Base-by-base conservation (phyloP, 495 filamentous ascomycete species). In the Chaetomium cochliodes region DNA sequence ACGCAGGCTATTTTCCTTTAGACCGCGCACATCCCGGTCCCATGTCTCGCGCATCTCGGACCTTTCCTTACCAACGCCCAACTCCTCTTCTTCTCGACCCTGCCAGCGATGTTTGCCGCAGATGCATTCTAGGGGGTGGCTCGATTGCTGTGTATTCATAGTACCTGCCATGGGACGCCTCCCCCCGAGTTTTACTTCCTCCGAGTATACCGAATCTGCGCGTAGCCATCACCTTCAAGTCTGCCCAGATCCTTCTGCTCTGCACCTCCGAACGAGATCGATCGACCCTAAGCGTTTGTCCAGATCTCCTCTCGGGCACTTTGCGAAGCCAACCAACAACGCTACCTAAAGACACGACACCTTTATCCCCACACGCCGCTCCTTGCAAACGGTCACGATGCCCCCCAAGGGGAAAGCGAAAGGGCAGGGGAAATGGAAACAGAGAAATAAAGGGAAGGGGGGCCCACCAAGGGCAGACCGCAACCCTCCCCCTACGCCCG, bases 111-210 rank as follows among this genome's bases (percentile, higher is more conserved):
- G 80, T 77, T 76, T 65, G 65, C 72, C 64, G 74, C 74, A 75
- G 73, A 74, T 80, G 78, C 76, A 68, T 80, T 77, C 58, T 82
- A 81, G 76, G 79, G 80, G 80, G 80, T 82, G 79, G 79, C 71
- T 75, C 73, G 72, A 50, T 78, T 70, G 73, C 71, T 63, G 68
- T 70, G 69, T 65, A 63, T 67, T 62, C 66, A 59, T 62, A 67
- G 63, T 67, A 69, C 78, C 78, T 75, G 73, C 74, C 71, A 82
- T 82, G 80, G 79, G 75, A 78, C 79, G 6, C 33, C 80, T 80
- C 80, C 79, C 80, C 80, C 79, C 30, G 72, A 70, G 69, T 68
- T 64, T 66, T 72, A 63, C 60, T 58, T 70, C 41, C 30, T 69
- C 42, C 67, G 61, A 71, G 65, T 56, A 51, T 62, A 28, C 41